A percentile compares a stretch with the other conserved stretches of the same genome.
These are phyloP conservation scores for Ambrosiella cleistominuta DNA, from an alignment of 2,329 filamentous ascomycete genomes.

Conservation along the genomic window DNA sequence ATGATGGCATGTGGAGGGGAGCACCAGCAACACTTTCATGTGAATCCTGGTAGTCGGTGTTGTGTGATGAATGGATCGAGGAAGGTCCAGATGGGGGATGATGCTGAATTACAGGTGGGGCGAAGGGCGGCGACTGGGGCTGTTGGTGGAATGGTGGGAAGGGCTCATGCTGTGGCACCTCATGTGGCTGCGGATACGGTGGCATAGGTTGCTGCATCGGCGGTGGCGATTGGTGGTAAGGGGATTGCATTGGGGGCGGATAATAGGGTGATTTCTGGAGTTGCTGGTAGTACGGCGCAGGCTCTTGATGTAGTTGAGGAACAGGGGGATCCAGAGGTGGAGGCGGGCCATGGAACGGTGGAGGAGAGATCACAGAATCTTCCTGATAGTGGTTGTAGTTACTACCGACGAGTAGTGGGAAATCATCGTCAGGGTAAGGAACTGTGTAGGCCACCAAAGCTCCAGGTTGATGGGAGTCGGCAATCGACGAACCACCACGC, in stretches of 20 bases:
- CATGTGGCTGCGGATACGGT: background rate
- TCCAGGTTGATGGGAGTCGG: constrained; percentile 10
- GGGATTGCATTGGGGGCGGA: background rate
- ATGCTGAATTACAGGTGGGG: background rate
- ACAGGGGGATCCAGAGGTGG: background rate
- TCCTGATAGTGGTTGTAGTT: constrained; percentile 7
- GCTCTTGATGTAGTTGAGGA: background rate
- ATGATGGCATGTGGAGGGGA: background rate
- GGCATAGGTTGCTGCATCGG: background rate
- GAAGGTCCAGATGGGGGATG: background rate
- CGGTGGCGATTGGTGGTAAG: background rate
- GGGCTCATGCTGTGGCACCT: background rate
- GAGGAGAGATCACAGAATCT: background rate
- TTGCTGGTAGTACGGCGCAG: background rate
- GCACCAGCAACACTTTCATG: background rate
- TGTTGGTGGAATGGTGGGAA: background rate
- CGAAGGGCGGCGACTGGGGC: background rate
- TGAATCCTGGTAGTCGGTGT: constrained; percentile 1
- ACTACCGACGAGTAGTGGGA: background rate
- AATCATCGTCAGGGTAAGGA: constrained; percentile 10
- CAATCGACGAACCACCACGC: constrained; percentile 17
- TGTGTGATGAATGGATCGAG: constrained; percentile 1
- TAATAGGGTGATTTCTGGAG: background rate
- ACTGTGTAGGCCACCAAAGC: background rate
- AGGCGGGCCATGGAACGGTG: background rate